A percentile compares a stretch with the other conserved stretches of the same genome.
phyloP scores from a whole-genome alignment of 352 stramenopile species.

The Plasmopara muralis region DNA sequence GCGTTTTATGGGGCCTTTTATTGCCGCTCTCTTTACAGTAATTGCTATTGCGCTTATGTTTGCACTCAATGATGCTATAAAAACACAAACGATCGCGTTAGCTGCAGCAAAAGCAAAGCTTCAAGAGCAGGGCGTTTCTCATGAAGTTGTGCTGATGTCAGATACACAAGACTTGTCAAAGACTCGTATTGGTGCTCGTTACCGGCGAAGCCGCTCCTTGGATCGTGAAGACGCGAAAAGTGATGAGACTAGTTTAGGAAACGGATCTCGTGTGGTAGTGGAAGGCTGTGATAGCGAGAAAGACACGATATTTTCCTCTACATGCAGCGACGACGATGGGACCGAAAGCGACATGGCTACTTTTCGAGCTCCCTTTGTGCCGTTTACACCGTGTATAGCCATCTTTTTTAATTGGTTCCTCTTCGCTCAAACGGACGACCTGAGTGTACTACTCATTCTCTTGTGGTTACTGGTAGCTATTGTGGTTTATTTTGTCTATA shows the following conservation, averaged over 20 bases:
- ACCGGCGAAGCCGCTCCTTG: conserved; percentile 12
- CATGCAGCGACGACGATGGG: conserved; percentile 19
- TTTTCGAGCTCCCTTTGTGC: conserved; percentile 67
- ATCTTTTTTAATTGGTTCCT: conserved; percentile 89
- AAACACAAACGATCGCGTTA: conserved; percentile 6
- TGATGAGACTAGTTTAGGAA: conserved; percentile 4
- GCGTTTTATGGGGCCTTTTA: conserved; percentile 30
- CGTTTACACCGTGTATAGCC: conserved; percentile 67
- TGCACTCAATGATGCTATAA: conserved; percentile 42
- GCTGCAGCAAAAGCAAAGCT: conserved; percentile 3
- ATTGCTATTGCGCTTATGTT: conserved; percentile 50
- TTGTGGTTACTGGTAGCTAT: conserved; percentile 67
- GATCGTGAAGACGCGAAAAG: conserved; percentile 15
- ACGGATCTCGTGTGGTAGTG: conserved; percentile 5
- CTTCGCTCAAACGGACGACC: conserved; percentile 71
- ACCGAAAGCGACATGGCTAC: conserved; percentile 26
- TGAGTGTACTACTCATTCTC: conserved; percentile 54
- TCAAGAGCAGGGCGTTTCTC: conserved; percentile 5
- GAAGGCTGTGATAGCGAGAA: conserved; percentile 16
- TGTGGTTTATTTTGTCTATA: conserved; percentile 64
- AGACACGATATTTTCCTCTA: conserved; percentile 10
- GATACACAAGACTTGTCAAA: conserved; percentile 15
- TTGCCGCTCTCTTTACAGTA: conserved; percentile 46
- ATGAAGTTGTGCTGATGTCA: conserved; percentile 17
- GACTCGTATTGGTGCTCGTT: conserved; percentile 1